Evolutionary conservation across 805 yeast species (phyloP), one percentile per base, ranked within the genome.

Genomic region (Nakazawaea peltata): DNA sequence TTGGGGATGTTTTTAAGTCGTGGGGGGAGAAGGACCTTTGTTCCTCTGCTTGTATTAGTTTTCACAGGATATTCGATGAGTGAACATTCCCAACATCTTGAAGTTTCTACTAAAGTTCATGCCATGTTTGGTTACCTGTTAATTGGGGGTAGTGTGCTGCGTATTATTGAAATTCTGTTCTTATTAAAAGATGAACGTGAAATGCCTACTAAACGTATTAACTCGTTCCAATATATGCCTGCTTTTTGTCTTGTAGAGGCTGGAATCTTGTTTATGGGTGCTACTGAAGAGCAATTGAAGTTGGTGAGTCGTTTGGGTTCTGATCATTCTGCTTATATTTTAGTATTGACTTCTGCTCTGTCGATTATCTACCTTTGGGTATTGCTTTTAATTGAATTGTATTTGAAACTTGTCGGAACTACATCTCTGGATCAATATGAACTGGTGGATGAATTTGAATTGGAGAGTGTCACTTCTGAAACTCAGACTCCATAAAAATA

Each of bases 51-150:
- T 27, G 73, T 92, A 33, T 70, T 90, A 43, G 74, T 87, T 10
- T 80, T 82, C 51, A 90, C 97, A 0, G 97, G 97, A 1, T 90
- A 85, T 72, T 81, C 96, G 29, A 90, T 90, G 97, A 72, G 88
- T 27, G 82, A 85, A 46, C 97, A 90, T 59, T 68, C 73, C 1
- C 97, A 90, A 59, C 69, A 73, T 39, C 61, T 85, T 46, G 65
- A 54, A 40, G 77, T 88, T 19, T 81, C 94, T 34, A 86, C 97
- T 2, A 80, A 82, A 53, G 87, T 90, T 25, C 97, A 90, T 52
- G 75, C 75, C 12, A 69, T 88, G 62, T 90, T 90, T 57, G 97
- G 97, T 1, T 53, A 77, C 34, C 79, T 78, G 15, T 65, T 90
- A 41, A 83, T 85, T 76, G 50, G 66, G 3, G 94, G 92, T 12